Base-by-base conservation (phyloP, 2,329 filamentous ascomycete genomes). In the Alternaria gaisen region DNA sequence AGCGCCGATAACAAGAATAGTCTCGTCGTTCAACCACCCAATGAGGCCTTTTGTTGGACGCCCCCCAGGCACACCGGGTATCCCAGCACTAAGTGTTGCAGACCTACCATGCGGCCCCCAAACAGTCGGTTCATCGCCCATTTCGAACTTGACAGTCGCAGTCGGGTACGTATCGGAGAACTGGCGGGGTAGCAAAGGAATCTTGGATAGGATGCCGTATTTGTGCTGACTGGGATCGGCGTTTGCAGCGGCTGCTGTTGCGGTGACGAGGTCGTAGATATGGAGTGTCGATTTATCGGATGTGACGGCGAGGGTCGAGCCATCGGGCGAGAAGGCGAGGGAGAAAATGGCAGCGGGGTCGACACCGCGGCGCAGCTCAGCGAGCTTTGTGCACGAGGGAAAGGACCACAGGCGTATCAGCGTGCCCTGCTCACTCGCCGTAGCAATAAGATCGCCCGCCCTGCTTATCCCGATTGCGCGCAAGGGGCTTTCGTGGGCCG, bases 261-360 rank as follows among this genome's bases (percentile, higher is more conserved):
- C 60, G 3, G 58, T 50, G 63, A 90, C 90, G 1, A 97, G 85
- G 73, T 98, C 93, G 75, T 97, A 99, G 38, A 99, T 86, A 79
- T 99, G 95, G 11, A 99, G 84, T 0, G 94, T 99, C 6, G 92
- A 94, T 80, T 98, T 99, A 83, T 99, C 95, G 1, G 94, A 97
- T 1, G 94, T 98, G 63, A 93, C 94, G 26, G 95, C 95, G 11
- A 98, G 85, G 74, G 93, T 86, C 43, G 85, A 87, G 53, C 91
- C 91, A 1, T 89, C 89, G 0, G 94, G 94, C 20, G 92, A 96
- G 77, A 99, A 95, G 11, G 91, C 90, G 11, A 99, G 84, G 2
- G 92, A 94, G 80, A 92, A 97, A 67, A 98, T 91, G 55, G 89
- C 88, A 16, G 95, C 94, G 36, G 89, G 90, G 72, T 99, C 95